Evolutionary conservation across 2,329 filamentous ascomycete species (phyloP).

Genomic region (Sclerotinia minor): DNA sequence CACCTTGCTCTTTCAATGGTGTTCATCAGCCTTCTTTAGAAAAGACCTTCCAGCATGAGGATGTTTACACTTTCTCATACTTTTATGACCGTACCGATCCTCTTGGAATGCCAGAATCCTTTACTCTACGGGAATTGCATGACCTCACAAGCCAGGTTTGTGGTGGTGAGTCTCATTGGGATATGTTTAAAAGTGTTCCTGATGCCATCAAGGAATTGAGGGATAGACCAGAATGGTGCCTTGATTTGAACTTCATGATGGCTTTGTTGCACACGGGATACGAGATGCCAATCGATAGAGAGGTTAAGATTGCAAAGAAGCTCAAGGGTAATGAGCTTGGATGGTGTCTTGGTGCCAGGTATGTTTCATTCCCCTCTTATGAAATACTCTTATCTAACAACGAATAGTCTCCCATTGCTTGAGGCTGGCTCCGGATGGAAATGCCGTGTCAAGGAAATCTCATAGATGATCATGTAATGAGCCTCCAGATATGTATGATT

Average conservation of each 20-base stretch:
- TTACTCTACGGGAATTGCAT: conserved; percentile 86
- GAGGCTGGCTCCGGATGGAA: conserved; percentile 83
- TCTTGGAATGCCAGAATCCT: conserved; percentile 97
- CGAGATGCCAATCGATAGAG: conserved; percentile 94
- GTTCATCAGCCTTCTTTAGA: conserved; percentile 89
- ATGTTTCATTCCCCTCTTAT: conserved; percentile 43
- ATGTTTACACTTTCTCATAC: conserved; percentile 96
- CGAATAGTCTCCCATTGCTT: conserved; percentile 73
- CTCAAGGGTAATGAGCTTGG: conserved; percentile 95
- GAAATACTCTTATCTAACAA: conserved; percentile 42
- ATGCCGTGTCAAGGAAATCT: conserved; percentile 78
- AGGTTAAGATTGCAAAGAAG: conserved; percentile 98
- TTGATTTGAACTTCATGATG: conserved; percentile 97
- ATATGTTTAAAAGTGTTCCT: conserved; percentile 73
- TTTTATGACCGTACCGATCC: conserved; percentile 95
- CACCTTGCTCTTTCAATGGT: conserved; percentile 98
- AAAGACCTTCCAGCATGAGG: conserved; percentile 89
- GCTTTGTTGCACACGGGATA: conserved; percentile 92
- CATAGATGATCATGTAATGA: conserved; percentile 46
- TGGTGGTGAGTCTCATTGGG: conserved; percentile 74
- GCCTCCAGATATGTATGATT: conserved; percentile 21
- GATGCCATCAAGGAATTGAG: conserved; percentile 77
- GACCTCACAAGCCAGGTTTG: conserved; percentile 85
- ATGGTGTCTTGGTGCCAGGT: conserved; percentile 97
- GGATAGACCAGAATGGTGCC: conserved; percentile 83